Base-by-base conservation (phyloP, 1,139 yeast species). In the Torulaspora pretoriensis region DNA sequence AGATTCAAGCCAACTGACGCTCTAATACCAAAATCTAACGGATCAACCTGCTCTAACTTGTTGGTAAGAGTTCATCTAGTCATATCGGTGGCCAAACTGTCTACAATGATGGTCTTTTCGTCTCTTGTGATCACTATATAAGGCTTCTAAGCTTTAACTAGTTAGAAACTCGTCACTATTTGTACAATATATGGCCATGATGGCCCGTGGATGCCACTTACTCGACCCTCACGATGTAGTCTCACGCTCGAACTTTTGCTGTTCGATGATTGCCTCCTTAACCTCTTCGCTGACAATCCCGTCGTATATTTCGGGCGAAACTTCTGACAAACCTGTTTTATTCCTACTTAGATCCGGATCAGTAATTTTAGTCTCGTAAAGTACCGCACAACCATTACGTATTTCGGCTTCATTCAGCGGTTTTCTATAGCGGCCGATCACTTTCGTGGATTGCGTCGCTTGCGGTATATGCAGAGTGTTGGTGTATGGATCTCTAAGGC, bases 401-500 rank as follows among this genome's bases (percentile, higher is more conserved):
- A 35, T 35, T 9, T 43, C 53, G 17, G 51, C 49, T 24, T 55
- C 55, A 5, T 52, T 48, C 10, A 44, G 17, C 4, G 46, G 43
- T 1, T 71, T 51, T 45, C 69, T 72, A 34, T 49, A 53, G 51
- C 74, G 59, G 23, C 60, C 63, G 2, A 74, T 8, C 62, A 44
- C 64, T 59, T 53, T 58, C 0, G 77, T 70, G 0, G 97, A 87
- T 65, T 92, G 97, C 2, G 95, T 83, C 6, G 72, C 68, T n/a
- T 59, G 61, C 1, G 97, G 96, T 36, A 77, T 80, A 59, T 88
- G 87, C 30, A 74, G 72, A 35, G 83, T 72, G 24, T 94, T 95
- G 0, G 96, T 83, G 61, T 88, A 92, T 1, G 86, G 79, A 63
- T 92, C 98, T 59, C 83, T 80, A 23, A 76, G 63, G 1, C 90